Conservation (phyloP, 2,329 filamentous ascomycete genomes). For the Penicillium concentricum region DNA sequence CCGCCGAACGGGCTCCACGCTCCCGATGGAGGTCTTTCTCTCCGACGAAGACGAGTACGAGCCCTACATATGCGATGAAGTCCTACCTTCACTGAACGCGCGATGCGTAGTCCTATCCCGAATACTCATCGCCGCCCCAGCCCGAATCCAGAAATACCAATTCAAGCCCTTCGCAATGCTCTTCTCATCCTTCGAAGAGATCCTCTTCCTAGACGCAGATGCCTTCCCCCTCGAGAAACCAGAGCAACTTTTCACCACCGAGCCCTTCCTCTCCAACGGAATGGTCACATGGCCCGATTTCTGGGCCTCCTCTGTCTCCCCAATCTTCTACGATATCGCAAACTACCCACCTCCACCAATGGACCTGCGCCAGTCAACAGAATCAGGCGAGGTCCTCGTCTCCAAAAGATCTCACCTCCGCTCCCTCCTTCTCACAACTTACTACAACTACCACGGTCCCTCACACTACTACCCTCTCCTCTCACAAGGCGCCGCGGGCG, state of each 20-base stretch:
- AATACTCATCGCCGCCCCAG: conserved; percentile 36
- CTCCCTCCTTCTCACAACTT: conserved; percentile 51
- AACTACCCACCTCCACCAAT: conserved; percentile 32
- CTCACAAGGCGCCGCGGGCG: conserved; percentile 43
- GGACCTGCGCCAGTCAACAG: conserved; percentile 40
- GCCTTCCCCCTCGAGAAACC: conserved; percentile 47
- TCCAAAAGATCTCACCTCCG: conserved; percentile 50
- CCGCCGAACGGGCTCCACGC: conserved; percentile 41
- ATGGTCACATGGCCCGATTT: conserved; percentile 36
- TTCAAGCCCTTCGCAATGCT: conserved; percentile 51
- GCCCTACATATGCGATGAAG: conserved; percentile 41
- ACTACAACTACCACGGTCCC: conserved; percentile 58
- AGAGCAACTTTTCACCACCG: conserved; percentile 40
- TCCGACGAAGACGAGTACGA: conserved; percentile 44
- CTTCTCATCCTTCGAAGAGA: conserved; percentile 51
- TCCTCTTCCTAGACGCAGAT: conserved; percentile 52
- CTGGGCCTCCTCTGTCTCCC: conserved; percentile 46
- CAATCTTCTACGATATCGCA: conserved; percentile 48
- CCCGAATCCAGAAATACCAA: conserved; percentile 46
- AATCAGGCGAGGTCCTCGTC: conserved; percentile 51
- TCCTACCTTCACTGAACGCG: conserved; percentile 45
- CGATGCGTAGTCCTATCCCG: conserved; percentile 46
- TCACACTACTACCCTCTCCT: conserved; percentile 49
- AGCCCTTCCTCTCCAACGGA: conserved; percentile 43
- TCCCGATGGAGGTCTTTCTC: conserved; percentile 51